A percentile compares a stretch with the other conserved stretches of the same genome.
phyloP scores from a whole-genome alignment of 192 early-diverging fungal species.

The Backusella liffmaniae region DNA sequence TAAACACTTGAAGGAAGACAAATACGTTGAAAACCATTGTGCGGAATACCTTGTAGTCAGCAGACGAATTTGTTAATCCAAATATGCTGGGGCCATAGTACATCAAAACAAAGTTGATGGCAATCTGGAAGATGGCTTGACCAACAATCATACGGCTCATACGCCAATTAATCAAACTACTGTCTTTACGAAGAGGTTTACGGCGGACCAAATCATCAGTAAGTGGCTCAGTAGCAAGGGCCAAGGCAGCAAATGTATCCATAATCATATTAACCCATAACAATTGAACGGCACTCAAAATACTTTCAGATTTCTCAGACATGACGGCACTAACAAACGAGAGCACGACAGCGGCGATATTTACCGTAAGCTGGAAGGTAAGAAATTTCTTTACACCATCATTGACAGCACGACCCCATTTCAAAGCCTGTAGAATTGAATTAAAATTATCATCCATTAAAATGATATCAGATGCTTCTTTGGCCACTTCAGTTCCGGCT shows the following conservation, averaged over 20 bases:
- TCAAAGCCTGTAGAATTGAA: conserved; percentile 74
- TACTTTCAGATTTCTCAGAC: conserved; percentile 68
- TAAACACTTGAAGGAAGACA: conserved; percentile 94
- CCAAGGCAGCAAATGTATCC: conserved; percentile 92
- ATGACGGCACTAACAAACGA: conserved; percentile 69
- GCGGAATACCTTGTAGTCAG: conserved; percentile 49
- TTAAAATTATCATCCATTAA: conserved; percentile 91
- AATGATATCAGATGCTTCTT: conserved; percentile 81
- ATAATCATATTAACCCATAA: conserved; percentile 96
- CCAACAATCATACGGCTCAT: conserved; percentile 95
- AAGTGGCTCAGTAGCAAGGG: conserved; percentile 88
- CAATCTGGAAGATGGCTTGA: conserved; percentile 90
- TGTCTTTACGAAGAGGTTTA: conserved; percentile 70
- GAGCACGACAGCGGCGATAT: conserved; percentile 74
- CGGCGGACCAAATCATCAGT: conserved; percentile 83
- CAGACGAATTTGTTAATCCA: conserved; percentile 40
- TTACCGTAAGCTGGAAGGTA: conserved; percentile 84
- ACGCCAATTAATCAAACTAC: conserved; percentile 77
- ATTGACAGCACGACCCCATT: conserved; percentile 81
- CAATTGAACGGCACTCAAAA: conserved; percentile 88
- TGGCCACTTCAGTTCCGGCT: conserved; percentile 82
- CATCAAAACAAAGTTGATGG: conserved; percentile 64
- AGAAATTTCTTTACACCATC: conserved; percentile 85
- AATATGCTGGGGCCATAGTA: conserved; percentile 58
- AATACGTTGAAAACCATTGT: conserved; percentile 93